Evolutionary conservation across 441 rosid genomes (phyloP).

Genomic region (Gossypium aridum): DNA sequence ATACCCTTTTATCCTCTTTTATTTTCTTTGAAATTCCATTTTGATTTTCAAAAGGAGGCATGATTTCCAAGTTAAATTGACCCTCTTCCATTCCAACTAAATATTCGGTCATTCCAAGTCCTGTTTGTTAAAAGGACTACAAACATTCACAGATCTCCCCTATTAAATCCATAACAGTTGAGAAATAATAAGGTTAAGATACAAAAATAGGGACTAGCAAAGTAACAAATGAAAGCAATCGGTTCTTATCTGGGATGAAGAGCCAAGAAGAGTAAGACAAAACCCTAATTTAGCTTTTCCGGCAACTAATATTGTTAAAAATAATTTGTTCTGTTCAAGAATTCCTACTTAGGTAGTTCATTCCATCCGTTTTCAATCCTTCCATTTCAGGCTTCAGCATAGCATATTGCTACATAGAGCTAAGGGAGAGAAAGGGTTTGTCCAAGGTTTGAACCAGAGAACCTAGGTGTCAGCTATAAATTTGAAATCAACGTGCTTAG

Average conservation of each 20-base stretch:
- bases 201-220: background rate
- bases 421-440: background rate
- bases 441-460: no score
- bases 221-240: background rate
- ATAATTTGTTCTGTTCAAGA: background rate
- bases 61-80: background rate
- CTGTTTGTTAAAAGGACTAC: background rate
- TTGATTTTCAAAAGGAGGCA: background rate
- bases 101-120: background rate
- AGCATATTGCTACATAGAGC: background rate
- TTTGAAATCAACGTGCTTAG: no score
- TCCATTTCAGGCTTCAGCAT: background rate
- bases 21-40: background rate
- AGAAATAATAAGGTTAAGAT: background rate
- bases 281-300: background rate
- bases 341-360: background rate
- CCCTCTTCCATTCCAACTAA: background rate
- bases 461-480: no score
- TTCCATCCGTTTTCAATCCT: background rate
- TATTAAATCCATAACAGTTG: background rate
- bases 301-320: background rate
- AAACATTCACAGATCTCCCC: background rate
- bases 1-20: background rate
- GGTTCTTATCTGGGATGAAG: background rate
- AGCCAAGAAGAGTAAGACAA: background rate